These are phyloP conservation scores for Sclerotinia nivalis DNA, from an alignment of 2,329 filamentous ascomycete genomes.

Conservation along the genomic window DNA sequence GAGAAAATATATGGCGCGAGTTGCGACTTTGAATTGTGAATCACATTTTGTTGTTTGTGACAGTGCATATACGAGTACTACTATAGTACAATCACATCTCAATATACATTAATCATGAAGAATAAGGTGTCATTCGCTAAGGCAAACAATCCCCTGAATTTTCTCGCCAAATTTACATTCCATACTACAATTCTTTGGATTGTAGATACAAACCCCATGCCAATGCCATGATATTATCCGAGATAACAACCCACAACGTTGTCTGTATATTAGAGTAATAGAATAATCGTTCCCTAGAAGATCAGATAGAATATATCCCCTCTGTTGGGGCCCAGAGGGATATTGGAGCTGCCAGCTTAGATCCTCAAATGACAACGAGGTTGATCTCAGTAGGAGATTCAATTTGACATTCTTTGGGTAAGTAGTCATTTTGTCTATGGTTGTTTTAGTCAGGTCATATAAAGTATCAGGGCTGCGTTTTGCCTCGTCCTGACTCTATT, in stretches of 20 bases:
- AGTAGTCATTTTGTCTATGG: background rate
- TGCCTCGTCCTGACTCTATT: background rate
- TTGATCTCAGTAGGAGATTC: background rate
- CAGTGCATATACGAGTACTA: background rate
- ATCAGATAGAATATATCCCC: background rate
- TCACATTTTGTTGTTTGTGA: background rate
- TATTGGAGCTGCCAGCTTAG: background rate
- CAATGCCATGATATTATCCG: background rate
- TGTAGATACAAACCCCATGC: too few species aligned
- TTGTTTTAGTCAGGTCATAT: background rate
- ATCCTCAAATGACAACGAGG: background rate
- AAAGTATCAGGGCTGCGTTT: too few species aligned
- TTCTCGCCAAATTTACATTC: too few species aligned
- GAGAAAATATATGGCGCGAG: background rate
- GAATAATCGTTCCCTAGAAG: background rate
- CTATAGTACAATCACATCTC: background rate
- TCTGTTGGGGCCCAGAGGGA: background rate
- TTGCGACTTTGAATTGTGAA: background rate
- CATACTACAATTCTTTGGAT: background rate
- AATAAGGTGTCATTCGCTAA: background rate
- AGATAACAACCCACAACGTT: too few species aligned
- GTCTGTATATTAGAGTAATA: background rate
- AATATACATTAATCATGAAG: too few species aligned
- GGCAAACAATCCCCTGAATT: background rate
- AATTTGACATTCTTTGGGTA: too few species aligned